phyloP scores from a whole-genome alignment of 176 grass and related monocot genomes.

The Alloteropsis semialata region DNA sequence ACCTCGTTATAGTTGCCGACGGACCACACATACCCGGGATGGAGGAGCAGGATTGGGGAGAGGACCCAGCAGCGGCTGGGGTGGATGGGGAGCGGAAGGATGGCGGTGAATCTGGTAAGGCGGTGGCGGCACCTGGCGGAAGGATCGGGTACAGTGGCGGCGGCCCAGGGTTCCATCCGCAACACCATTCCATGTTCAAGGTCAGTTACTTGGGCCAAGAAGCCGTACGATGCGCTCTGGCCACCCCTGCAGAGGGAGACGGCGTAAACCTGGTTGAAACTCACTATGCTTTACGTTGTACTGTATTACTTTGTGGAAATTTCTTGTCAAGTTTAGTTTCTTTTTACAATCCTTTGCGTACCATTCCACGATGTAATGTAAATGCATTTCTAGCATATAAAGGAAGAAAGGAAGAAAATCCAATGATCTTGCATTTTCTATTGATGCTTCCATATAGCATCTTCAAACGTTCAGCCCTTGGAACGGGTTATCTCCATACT shows the following conservation, averaged over 20 bases:
- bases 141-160: constrained; percentile 78
- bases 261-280: constrained; percentile 45
- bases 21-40: constrained; percentile 64
- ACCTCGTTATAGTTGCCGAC: constrained; percentile 74
- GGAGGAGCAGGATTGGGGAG: constrained; percentile 92
- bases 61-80: constrained; percentile 39
- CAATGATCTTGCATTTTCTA: constrained; percentile 20
- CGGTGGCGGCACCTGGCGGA: constrained; percentile 1
- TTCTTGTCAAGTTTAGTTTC: constrained; percentile 33
- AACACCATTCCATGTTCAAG: constrained; percentile 98
- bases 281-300: constrained; percentile 57
- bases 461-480: constrained; percentile 14
- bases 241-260: constrained; percentile 57
- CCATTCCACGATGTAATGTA: constrained; percentile 49
- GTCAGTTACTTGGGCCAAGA: constrained; percentile 72
- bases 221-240: constrained; percentile 37
- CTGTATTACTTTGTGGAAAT: constrained; percentile 45
- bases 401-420: constrained; percentile 34
- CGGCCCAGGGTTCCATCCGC: constrained; percentile 68
- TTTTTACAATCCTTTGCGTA: constrained; percentile 30
- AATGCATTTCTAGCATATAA: constrained; percentile 49
- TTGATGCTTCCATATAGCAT: constrained; percentile 25
- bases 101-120: constrained; percentile 53
- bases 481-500: neutral
- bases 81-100: constrained; percentile 78